A percentile compares a stretch with the other conserved stretches of the same genome.
Conservation (phyloP, 805 yeast species). For the Pichia exigua region DNA sequence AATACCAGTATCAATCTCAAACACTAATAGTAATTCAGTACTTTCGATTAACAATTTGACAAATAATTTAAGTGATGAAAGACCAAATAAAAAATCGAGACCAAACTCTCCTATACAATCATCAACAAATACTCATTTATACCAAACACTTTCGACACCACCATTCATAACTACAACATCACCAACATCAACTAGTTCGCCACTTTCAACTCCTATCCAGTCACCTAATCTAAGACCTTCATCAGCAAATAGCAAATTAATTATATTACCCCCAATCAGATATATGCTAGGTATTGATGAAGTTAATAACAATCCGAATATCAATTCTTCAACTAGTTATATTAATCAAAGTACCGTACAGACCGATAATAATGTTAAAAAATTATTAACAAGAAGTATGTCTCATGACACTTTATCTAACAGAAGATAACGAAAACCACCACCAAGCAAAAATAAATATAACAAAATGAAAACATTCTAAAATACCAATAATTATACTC, state of each 20-base stretch:
- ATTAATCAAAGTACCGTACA: conserved; percentile 3
- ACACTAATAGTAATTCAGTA: neutral
- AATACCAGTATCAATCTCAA: neutral
- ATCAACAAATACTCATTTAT: conserved; percentile 18
- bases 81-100: conserved; percentile 32
- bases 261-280: conserved; percentile 29
- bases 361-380: conserved; percentile 24
- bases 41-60: conserved; percentile 17
- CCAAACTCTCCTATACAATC: conserved; percentile 20
- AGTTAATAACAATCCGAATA: neutral
- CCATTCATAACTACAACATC: conserved; percentile 28
- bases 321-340: neutral
- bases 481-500: neutral
- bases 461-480: neutral
- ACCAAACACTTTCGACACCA: conserved; percentile 27
- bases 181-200: conserved; percentile 19
- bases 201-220: conserved; percentile 29
- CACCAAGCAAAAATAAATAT: neutral
- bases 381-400: conserved; percentile 20
- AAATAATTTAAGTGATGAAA: conserved; percentile 12
- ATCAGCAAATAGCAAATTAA: neutral
- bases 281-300: conserved; percentile 20
- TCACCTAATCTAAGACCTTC: conserved; percentile 31
- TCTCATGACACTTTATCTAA: conserved; percentile 20
- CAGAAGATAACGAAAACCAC: neutral